Conservation (phyloP, 1,284 basidiomycete genomes). For the Chiua sp. region DNA sequence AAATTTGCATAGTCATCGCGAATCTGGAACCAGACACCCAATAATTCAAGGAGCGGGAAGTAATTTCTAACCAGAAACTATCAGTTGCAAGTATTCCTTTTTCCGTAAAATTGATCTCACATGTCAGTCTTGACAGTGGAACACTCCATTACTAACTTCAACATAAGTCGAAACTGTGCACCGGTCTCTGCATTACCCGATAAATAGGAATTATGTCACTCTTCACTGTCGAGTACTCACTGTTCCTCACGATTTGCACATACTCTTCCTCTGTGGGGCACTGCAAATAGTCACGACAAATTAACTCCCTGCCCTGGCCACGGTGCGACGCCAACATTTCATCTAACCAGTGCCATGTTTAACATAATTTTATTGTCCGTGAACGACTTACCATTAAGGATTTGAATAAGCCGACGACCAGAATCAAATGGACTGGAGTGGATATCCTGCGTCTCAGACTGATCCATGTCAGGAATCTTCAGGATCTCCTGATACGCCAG, state of each 20-base stretch:
- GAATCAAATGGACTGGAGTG: constrained; percentile 2
- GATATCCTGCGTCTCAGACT: constrained; percentile 6
- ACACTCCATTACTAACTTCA: constrained; percentile 96
- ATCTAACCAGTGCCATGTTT: background rate
- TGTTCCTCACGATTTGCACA: constrained; percentile 83
- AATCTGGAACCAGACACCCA: too few species aligned
- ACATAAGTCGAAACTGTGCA: constrained; percentile 88
- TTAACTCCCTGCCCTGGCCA: too few species aligned
- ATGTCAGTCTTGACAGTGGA: constrained; percentile 61
- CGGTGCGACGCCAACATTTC: too few species aligned
- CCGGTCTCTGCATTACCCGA: constrained; percentile 78
- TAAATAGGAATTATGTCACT: background rate
- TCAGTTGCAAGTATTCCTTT: too few species aligned
- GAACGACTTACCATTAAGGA: constrained; percentile 28
- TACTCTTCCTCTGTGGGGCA: too few species aligned
- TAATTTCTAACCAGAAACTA: too few species aligned
- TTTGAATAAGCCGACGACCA: constrained; percentile 47
- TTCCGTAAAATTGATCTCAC: too few species aligned
- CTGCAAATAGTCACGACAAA: too few species aligned
- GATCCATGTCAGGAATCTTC: constrained; percentile 24
- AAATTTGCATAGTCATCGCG: too few species aligned
- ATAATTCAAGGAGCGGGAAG: too few species aligned
- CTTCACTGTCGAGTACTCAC: constrained; percentile 48
- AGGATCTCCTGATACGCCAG: constrained; percentile 82
- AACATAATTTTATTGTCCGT: background rate